A percentile compares a stretch with the other conserved stretches of the same genome.
Conservation (phyloP, 495 filamentous ascomycete genomes). For the Daldinia loculata region DNA sequence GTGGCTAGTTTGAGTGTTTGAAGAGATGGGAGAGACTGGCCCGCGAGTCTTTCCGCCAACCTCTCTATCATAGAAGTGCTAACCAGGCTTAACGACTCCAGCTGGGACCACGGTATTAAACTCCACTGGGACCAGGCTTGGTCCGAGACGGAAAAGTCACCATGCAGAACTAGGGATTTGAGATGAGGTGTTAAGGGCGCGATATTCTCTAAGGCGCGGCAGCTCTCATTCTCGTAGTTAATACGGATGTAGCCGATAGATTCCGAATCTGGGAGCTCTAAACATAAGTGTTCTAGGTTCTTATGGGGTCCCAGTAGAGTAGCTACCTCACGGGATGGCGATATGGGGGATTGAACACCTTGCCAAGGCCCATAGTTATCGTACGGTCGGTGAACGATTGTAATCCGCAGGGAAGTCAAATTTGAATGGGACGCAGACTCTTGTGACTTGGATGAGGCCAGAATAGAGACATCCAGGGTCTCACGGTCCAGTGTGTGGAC, state of each 20-base stretch:
- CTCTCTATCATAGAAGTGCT: not conserved
- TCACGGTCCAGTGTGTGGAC: not conserved
- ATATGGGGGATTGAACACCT: not conserved
- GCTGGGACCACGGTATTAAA: not conserved
- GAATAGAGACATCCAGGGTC: not conserved
- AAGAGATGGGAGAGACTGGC: not conserved
- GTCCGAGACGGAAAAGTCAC: not conserved
- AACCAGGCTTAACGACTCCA: not conserved
- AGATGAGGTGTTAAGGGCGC: not conserved
- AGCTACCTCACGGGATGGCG: not conserved
- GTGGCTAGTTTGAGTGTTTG: not conserved
- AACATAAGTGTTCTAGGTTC: not conserved
- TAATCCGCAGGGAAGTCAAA: not conserved
- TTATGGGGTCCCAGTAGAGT: not conserved
- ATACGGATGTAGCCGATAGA: not conserved
- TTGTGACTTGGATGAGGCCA: not conserved
- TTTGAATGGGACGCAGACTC: not conserved
- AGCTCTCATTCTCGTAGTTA: not conserved
- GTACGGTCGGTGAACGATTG: not conserved
- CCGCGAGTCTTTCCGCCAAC: not conserved
- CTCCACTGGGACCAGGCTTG: not conserved
- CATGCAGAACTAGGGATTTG: not conserved
- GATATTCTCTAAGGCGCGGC: not conserved
- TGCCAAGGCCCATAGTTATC: not conserved
- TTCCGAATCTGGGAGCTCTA: not conserved